These are phyloP conservation scores for Triangularia setosa DNA, from an alignment of 2,329 filamentous ascomycete genomes.

Conservation along the genomic window DNA sequence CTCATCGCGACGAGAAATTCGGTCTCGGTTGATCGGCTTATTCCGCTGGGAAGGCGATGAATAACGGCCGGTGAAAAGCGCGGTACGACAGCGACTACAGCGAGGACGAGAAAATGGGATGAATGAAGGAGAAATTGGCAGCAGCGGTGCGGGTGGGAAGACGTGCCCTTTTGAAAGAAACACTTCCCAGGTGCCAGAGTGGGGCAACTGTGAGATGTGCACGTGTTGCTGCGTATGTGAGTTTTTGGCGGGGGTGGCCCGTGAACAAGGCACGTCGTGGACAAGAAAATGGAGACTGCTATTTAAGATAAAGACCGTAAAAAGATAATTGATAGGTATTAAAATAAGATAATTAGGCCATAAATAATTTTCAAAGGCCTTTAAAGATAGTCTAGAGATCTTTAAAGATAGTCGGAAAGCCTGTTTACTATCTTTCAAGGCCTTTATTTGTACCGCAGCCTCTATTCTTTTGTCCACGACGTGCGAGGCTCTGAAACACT, in stretches of 20 bases:
- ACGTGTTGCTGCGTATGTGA: constrained; percentile 12
- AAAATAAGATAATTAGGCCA: no score
- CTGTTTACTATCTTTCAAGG: no score
- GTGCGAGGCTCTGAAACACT: neutral
- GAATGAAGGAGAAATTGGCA: constrained; percentile 18
- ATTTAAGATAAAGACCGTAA: no score
- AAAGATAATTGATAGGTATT: no score
- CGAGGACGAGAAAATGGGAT: neutral
- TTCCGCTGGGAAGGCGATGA: neutral
- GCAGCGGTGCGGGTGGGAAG: constrained; percentile 18
- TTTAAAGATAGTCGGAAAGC: no score
- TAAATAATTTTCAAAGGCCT: no score
- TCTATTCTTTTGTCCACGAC: no score
- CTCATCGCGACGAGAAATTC: neutral
- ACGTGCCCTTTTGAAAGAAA: constrained; percentile 25
- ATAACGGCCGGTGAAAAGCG: neutral
- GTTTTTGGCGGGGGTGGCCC: constrained; percentile 12
- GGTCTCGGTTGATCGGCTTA: neutral
- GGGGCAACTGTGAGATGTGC: constrained; percentile 15
- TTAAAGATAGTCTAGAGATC: no score
- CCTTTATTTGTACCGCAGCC: no score
- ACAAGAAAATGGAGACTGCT: no score
- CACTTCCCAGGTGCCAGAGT: constrained; percentile 7
- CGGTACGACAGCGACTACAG: neutral
- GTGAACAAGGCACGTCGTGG: no score